phyloP scores from a whole-genome alignment of 805 yeast species.

The Kodamaea restingae region DNA sequence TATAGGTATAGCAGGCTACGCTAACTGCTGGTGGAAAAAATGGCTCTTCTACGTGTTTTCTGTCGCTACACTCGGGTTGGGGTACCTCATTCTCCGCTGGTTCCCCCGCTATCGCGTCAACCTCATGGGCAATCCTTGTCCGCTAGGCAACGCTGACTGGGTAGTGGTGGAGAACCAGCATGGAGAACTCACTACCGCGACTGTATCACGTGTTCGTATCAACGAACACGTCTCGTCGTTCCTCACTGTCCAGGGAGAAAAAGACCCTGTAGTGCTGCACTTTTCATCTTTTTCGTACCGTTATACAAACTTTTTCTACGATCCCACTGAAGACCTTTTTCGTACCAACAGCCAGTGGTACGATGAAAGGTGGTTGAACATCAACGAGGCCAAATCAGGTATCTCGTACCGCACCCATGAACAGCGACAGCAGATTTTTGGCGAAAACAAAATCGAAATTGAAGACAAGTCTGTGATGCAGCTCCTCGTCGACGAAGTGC shows the following conservation, averaged over 20 bases:
- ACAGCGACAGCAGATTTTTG: conserved; percentile 72
- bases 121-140: conserved; percentile 58
- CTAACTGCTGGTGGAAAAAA: conserved; percentile 45
- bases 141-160: conserved; percentile 86
- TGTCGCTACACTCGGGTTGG: conserved; percentile 61
- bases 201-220: conserved; percentile 57
- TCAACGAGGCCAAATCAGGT: conserved; percentile 58
- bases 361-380: conserved; percentile 70
- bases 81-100: conserved; percentile 79
- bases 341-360: conserved; percentile 84
- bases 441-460: conserved; percentile 68
- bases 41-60: conserved; percentile 52
- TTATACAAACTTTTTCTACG: conserved; percentile 75
- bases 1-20: conserved; percentile 90
- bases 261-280: conserved; percentile 65
- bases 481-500: conserved; percentile 76
- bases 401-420: conserved; percentile 64
- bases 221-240: conserved; percentile 70
- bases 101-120: conserved; percentile 69
- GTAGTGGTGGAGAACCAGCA: conserved; percentile 90
- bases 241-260: conserved; percentile 34
- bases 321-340: conserved; percentile 84
- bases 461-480: conserved; percentile 63
- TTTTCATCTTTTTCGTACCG: conserved; percentile 75
- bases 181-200: conserved; percentile 71